Conservation (phyloP, 2,329 filamentous ascomycete species). For the Ophidiomyces ophidiicola region DNA sequence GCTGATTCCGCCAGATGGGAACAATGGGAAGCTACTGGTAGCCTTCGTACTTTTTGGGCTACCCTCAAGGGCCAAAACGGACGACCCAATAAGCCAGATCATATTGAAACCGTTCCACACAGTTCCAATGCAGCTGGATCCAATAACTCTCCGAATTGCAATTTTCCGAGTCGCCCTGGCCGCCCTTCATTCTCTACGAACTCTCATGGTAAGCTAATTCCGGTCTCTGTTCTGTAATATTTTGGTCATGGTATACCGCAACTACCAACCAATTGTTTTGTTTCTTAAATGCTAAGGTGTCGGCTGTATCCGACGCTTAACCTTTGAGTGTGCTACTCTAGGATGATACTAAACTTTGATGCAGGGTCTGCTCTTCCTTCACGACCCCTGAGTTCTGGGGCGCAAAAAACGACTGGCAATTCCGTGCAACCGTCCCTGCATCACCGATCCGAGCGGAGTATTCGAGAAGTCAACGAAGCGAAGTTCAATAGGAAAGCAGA, state of each 20-base stretch:
- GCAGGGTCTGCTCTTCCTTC: slow-evolving; percentile 12
- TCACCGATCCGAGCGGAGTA: slow-evolving; percentile 39
- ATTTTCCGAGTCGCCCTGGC: slow-evolving; percentile 1
- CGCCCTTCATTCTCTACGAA: slow-evolving; percentile 9
- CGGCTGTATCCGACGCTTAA: neutral
- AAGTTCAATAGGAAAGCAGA: slow-evolving; percentile 54
- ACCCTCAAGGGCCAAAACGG: neutral
- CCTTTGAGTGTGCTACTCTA: neutral
- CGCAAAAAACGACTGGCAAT: neutral
- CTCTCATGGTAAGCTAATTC: slow-evolving; percentile 14
- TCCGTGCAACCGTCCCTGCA: slow-evolving; percentile 6
- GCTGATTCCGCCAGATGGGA: slow-evolving; percentile 59
- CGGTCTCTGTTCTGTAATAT: neutral
- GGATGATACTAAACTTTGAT: neutral
- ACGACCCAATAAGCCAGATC: slow-evolving; percentile 1
- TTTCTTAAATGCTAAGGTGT: neutral
- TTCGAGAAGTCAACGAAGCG: slow-evolving; percentile 50
- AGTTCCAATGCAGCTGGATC: slow-evolving; percentile 5
- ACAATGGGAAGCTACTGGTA: slow-evolving; percentile 49
- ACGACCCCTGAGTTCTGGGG: slow-evolving; percentile 9
- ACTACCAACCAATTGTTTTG: neutral
- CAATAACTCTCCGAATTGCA: slow-evolving; percentile 11
- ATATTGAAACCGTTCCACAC: slow-evolving; percentile 6
- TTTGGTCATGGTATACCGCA: neutral
- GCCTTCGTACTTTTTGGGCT: slow-evolving; percentile 15